Evolutionary conservation across 2,329 filamentous ascomycete genomes (phyloP).

Genomic region (Colletotrichum acutatum): DNA sequence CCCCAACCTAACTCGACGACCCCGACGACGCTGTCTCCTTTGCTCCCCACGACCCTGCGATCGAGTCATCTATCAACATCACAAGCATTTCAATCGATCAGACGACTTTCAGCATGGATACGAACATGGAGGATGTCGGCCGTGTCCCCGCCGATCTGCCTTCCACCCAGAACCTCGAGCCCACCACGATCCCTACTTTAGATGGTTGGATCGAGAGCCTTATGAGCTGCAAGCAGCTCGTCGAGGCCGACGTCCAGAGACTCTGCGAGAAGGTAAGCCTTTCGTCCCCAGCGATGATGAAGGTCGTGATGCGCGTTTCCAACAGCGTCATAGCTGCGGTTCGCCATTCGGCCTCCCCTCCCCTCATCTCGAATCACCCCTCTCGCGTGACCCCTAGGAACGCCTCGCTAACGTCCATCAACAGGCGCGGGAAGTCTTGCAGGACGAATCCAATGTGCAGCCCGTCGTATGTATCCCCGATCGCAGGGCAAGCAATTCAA

Average conservation of each 20-base stretch:
- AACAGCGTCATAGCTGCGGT: constrained; percentile 16
- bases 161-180: constrained; percentile 75
- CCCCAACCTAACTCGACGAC: constrained; percentile 19
- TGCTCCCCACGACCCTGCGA: constrained; percentile 30
- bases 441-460: constrained; percentile 98
- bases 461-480: constrained; percentile 79
- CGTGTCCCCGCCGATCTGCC: constrained; percentile 84
- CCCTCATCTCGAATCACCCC: constrained; percentile 36
- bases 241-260: constrained; percentile 93
- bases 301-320: constrained; percentile 1
- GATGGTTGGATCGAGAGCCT: constrained; percentile 99
- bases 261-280: constrained; percentile 92
- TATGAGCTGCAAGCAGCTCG: constrained; percentile 98
- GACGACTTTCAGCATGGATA: constrained; percentile 75
- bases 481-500: constrained; percentile 33
- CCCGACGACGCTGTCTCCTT: constrained; percentile 25
- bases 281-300: neutral
- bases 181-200: constrained; percentile 89
- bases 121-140: constrained; percentile 98
- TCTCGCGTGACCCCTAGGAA: constrained; percentile 44
- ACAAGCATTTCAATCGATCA: constrained; percentile 9
- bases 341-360: constrained; percentile 20
- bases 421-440: constrained; percentile 93
- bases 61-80: constrained; percentile 10
- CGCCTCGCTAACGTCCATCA: constrained; percentile 45